Percentiles rank a stretch among this genome's conserved stretches.
These are phyloP conservation scores for Brachypodium distachyon DNA, from an alignment of 202 grass and related monocot species.

Conservation along the genomic window DNA sequence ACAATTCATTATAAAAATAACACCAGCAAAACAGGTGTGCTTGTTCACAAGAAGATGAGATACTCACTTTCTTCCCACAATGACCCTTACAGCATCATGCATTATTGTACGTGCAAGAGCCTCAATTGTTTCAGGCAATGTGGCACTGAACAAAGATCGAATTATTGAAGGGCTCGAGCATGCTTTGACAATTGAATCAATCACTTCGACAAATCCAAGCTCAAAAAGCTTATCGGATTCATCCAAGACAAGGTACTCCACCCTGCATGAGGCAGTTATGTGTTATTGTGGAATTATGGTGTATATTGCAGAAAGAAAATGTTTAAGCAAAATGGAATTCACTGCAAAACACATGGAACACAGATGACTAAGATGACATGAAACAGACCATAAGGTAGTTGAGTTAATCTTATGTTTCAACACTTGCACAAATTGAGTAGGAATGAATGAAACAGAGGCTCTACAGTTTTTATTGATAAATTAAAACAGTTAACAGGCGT, in stretches of 20 bases:
- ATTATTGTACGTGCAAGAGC: conserved; percentile 87
- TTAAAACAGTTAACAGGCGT: neutral
- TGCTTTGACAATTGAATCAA: conserved; percentile 71
- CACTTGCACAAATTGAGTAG: neutral
- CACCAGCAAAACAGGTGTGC: neutral
- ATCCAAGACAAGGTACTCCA: conserved; percentile 93
- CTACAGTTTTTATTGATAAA: neutral
- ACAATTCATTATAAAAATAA: conserved; percentile 12
- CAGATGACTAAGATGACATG: neutral
- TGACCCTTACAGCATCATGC: conserved; percentile 86
- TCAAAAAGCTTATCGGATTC: conserved; percentile 98
- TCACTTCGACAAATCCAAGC: conserved; percentile 86
- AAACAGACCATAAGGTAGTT: neutral
- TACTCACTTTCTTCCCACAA: conserved; percentile 84
- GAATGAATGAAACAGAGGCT: neutral
- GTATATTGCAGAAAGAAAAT: neutral
- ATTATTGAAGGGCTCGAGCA: conserved; percentile 83
- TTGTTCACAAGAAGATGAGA: neutral
- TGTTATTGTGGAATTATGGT: neutral
- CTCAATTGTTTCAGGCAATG: conserved; percentile 81
- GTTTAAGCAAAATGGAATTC: conserved; percentile 1
- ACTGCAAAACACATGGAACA: conserved; percentile 1
- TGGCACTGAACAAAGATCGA: conserved; percentile 85
- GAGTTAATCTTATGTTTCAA: neutral
- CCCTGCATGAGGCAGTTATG: conserved; percentile 38